Base-by-base conservation (phyloP, 345 rosid genomes). In the Eucalyptus curtisii region DNA sequence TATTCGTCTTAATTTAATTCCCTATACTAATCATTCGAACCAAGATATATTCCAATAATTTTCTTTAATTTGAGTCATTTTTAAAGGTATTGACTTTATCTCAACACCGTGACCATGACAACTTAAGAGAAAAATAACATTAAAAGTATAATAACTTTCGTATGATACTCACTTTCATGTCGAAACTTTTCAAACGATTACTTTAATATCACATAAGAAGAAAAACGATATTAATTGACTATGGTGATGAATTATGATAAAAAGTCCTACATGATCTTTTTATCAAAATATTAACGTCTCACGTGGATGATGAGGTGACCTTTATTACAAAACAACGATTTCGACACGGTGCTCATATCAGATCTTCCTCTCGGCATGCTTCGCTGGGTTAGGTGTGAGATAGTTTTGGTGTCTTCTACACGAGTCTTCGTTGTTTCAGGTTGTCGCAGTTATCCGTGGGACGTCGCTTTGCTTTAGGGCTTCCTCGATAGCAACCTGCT, bases 101-200 rank as follows among this genome's bases (percentile, higher is more conserved):
- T 64, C 37, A 14, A 64, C 76, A 64, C 20, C 10, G 0, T n/a
- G 0, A 64, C 5, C 37, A 13, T 0, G 1, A 15, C 42, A 66
- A 15, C 12, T 4, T 55, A 55, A 55, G 27, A 49, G 13, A 57
- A 14, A 7, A 15, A 66, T 4, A n/a, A 15, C 1, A 66, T 4
- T 66, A n/a, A 7, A 66, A 66, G 42, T 66, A 5, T 3, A 3
- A 31, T 4, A 66, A 66, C 2, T 30, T 61, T 64, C 0, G 0
- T 64, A 64, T 30, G 5, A 30, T 31, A 0, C 1, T 64, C 6
- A 31, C 6, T 31, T 66, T 31, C 1, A 1, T 16, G 5, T 66
- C 22, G 31, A 66, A n/a, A 66, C 5, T 66, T 66, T 66, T 7
- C 5, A 31, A 16, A 8, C 0, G 3, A 17, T n/a, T 31, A 31